These are phyloP conservation scores for Tetracentron sinense DNA, from an alignment of 164 flowering plant genomes.

Conservation along the genomic window DNA sequence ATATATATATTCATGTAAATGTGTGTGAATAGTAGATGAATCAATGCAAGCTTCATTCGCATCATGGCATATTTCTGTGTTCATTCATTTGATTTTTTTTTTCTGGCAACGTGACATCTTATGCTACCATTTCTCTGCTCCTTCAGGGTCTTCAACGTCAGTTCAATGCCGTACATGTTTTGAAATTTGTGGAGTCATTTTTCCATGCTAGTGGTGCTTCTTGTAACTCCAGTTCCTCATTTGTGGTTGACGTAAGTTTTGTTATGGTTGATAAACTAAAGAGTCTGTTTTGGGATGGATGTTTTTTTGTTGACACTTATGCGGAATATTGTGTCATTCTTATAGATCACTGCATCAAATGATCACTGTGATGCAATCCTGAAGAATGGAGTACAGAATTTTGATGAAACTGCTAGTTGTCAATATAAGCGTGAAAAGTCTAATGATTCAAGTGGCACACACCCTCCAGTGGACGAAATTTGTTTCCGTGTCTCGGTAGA, in stretches of 20 bases:
- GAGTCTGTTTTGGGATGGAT: background rate
- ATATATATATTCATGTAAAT: background rate
- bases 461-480: constrained; percentile 23
- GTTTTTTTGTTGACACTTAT: constrained; percentile 12
- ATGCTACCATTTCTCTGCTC: constrained; percentile 1
- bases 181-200: constrained; percentile 66
- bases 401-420: constrained; percentile 15
- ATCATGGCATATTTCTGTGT: background rate
- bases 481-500: constrained; percentile 56
- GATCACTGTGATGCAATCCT: constrained; percentile 45
- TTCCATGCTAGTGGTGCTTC: constrained; percentile 54
- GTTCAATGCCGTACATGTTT: constrained; percentile 56
- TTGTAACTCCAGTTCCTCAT: constrained; percentile 57
- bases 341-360: constrained; percentile 48
- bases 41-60: background rate
- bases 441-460: constrained; percentile 21
- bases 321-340: constrained; percentile 10
- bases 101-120: background rate
- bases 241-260: constrained; percentile 63
- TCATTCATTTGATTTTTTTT: background rate
- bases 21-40: background rate
- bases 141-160: constrained; percentile 79
- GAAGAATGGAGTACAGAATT: constrained; percentile 20
- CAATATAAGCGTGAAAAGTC: constrained; percentile 18
- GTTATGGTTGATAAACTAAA: background rate